Evolutionary conservation across 305 asterid genomes (phyloP), one percentile per base, ranked within the genome.

Genomic region (Salvia sclarea): DNA sequence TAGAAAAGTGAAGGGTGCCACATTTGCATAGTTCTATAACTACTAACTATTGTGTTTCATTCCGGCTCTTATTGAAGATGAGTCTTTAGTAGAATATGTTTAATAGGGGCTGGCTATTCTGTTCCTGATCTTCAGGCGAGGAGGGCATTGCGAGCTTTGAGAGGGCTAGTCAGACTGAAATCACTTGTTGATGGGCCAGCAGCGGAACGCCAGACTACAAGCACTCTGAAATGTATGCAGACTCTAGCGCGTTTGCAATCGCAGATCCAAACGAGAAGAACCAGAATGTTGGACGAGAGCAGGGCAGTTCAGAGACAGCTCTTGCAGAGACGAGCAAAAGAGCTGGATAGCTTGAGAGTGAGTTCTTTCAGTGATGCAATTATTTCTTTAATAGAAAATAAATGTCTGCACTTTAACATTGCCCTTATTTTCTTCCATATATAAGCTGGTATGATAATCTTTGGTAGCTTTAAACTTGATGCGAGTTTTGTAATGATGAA

Each of bases 161-260:
- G 95, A 81, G 97, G 97, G 73, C 90, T 91, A 47, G 93, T 91
- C 13, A 84, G 96, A 82, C 77, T 91, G 65, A 91, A 88, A 80
- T 71, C 88, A 57, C 84, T 91, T 48, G 87, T 88, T 18, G 90
- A 87, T 73, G 97, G 96, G 53, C 82, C 91, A 13, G 82, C 89
- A 28, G 93, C 75, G 61, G 85, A 78, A 81, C 89, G 96, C 59
- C 97, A 91, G 78, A 91, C 91, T 41, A 82, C 93, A 65, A 91
- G 76, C 76, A 79, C 97, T 40, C 77, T 88, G 61, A 88, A 88
- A 81, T 77, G 85, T 72, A 81, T 88, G 95, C 96, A 88, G 66
- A 77, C 80, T 69, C 73, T 91, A 33, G 87, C 96, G 31, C 97
- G 87, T 35, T 90, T 89, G 70, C 97, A 91, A 48, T 77, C 95